Base-by-base conservation (phyloP, 2,329 filamentous ascomycete species). In the Exophiala viscosa region DNA sequence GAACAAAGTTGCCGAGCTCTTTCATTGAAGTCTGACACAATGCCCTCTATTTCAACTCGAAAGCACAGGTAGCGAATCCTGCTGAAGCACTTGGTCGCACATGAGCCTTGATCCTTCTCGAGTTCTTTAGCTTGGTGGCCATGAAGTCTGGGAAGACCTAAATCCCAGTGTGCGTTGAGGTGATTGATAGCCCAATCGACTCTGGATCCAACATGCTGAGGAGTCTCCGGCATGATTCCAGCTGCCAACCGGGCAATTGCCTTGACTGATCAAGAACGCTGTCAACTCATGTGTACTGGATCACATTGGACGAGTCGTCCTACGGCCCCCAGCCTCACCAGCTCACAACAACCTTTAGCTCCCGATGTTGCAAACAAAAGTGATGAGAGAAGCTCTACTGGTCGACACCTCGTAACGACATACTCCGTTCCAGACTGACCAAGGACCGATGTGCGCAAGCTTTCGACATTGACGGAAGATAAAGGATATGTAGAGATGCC, bases 151-250 rank as follows among this genome's bases (percentile, higher is more conserved):
- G 66, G 67, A 5, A 73, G 67, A 11, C 68, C 62, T 2, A 73
- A 59, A 2, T 60, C 62, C 56, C 66, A 74, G 31, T 60, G 53
- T 2, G 61, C 46, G 56, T 72, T 74, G 35, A 74, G 59, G 3
- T 46, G 28, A 23, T 67, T 55, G 42, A 73, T 65, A 8, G 67
- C 52, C 7, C 60, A 45, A 14, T 60, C 57, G 6, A 62, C 50
- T 33, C 50, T 52, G 14, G 38, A 13, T 13, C 59, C 47, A 14
- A 47, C 43, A n/a, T 59, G 44, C 10, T 35, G 34, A 8, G 58
- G 60, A 9, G 58, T 62, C 11, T 41, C 35, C 11, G 45, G 20
- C 48, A 54, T 58, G 31, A 8, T n/a, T 11, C 18, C 13, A 13
- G 40, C 14, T 15, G 23, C 23, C 23, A 28, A 7, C 3, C 5